These are phyloP conservation scores for Arachnomyces sp. DNA, from an alignment of 2,329 filamentous ascomycete genomes.

Conservation along the genomic window DNA sequence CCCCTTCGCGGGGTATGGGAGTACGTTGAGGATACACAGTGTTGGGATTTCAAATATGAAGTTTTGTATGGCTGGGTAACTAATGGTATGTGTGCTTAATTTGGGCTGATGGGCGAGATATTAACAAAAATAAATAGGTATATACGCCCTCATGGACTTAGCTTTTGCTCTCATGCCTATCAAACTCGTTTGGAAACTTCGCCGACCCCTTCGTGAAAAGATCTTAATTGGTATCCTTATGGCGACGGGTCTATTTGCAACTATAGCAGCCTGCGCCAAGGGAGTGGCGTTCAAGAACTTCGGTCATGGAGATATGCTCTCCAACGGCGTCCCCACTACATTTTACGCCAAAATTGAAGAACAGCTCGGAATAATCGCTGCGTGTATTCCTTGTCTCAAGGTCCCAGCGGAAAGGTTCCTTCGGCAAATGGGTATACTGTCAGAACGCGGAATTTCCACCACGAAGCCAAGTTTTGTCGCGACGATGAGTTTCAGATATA, in stretches of 20 bases:
- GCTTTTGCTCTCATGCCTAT: constrained; percentile 2
- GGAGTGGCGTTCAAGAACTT: neutral
- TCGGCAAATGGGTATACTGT: neutral
- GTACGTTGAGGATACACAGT: neutral
- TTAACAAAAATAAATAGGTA: neutral
- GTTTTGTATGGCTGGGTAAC: constrained; percentile 2
- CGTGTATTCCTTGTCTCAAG: constrained; percentile 4
- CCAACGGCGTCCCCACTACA: neutral
- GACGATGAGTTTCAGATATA: too few relatives aligned
- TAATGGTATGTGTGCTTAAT: neutral
- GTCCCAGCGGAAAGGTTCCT: neutral
- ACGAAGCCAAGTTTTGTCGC: constrained; percentile 1
- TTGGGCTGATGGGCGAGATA: too few relatives aligned
- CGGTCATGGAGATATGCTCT: neutral
- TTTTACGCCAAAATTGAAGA: constrained; percentile 3
- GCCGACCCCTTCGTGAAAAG: neutral
- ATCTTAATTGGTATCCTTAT: constrained; percentile 1
- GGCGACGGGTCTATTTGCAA: constrained; percentile 1
- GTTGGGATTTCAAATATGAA: neutral
- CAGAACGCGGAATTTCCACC: neutral
- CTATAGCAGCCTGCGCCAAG: neutral
- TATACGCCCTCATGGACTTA: constrained; percentile 1
- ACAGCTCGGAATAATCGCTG: constrained; percentile 2
- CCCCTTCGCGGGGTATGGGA: neutral
- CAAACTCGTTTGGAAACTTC: constrained; percentile 1